Conservation (phyloP, 106 monocot species). For the Hemerocallis citrina region DNA sequence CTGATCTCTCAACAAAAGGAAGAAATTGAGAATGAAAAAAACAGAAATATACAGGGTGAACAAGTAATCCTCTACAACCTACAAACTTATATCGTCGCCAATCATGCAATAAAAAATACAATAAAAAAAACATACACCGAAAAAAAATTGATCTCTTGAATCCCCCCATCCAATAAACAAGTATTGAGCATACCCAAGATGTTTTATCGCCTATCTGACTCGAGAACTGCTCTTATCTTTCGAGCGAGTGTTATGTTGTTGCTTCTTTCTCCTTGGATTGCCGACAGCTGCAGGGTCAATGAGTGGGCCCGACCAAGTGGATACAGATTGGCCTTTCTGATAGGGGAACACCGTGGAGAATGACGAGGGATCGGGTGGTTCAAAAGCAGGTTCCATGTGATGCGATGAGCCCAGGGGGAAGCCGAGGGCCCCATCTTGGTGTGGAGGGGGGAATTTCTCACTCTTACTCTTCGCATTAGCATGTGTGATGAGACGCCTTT, state of each 20-base stretch:
- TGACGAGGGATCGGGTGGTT: conserved; percentile 36
- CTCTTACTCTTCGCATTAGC: conserved; percentile 81
- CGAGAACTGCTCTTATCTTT: conserved; percentile 21
- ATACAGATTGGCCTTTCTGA: conserved; percentile 37
- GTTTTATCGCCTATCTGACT: conserved; percentile 14
- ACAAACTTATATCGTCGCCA: neutral
- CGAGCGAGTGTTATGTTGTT: conserved; percentile 1
- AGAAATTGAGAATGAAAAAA: neutral
- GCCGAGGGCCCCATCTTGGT: conserved; percentile 66
- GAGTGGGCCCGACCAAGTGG: conserved; percentile 66
- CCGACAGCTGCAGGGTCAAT: conserved; percentile 21
- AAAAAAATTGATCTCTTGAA: neutral
- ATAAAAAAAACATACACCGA: neutral
- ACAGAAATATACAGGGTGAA: conserved; percentile 2
- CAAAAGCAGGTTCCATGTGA: conserved; percentile 38
- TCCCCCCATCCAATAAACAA: neutral
- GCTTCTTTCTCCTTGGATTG: conserved; percentile 29
- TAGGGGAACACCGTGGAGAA: conserved; percentile 38
- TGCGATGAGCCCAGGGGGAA: conserved; percentile 48
- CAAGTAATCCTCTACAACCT: neutral
- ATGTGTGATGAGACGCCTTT: conserved; percentile 47
- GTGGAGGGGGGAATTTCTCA: conserved; percentile 85
- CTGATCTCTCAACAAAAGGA: no score
- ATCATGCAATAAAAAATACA: neutral
- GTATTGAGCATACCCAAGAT: neutral